Conservation (phyloP, 2,329 filamentous ascomycete genomes). For the Claviceps humidiphila region DNA sequence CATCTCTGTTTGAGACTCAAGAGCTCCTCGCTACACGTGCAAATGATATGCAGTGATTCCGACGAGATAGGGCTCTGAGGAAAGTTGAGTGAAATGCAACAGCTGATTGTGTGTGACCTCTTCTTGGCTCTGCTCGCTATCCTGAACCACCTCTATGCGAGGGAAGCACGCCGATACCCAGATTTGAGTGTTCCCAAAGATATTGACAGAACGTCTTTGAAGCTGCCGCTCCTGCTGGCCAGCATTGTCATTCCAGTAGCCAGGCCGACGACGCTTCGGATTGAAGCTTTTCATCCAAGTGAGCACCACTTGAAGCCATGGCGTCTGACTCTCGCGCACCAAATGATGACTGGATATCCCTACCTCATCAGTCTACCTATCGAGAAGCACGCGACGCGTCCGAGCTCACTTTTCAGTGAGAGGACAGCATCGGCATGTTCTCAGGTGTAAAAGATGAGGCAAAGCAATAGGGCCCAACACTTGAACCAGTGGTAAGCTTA, state of each 20-base stretch:
- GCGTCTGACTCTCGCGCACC: conserved; percentile 45
- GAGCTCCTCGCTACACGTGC: conserved; percentile 24
- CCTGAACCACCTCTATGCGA: conserved; percentile 5
- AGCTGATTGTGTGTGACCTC: conserved; percentile 36
- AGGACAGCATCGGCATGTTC: conserved; percentile 18
- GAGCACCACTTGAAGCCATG: conserved; percentile 44
- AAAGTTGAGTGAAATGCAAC: conserved; percentile 20
- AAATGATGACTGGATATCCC: conserved; percentile 44
- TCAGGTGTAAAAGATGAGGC: conserved; percentile 49
- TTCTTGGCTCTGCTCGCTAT: conserved; percentile 27
- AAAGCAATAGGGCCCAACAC: conserved; percentile 63
- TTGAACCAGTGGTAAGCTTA: conserved; percentile 63
- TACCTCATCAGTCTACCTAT: conserved; percentile 33
- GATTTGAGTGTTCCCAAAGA: not conserved
- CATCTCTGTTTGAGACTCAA: conserved; percentile 34
- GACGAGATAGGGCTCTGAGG: conserved; percentile 25
- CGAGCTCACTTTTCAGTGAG: conserved; percentile 39
- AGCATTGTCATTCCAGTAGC: conserved; percentile 49
- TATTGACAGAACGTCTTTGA: conserved; percentile 18
- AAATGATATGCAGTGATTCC: conserved; percentile 24
- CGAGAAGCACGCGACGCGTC: conserved; percentile 15
- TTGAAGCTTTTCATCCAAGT: conserved; percentile 58
- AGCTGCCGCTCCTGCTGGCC: conserved; percentile 31
- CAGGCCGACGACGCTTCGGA: conserved; percentile 60
- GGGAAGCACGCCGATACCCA: not conserved